A percentile compares a stretch with the other conserved stretches of the same genome.
These are phyloP conservation scores for Gremmenia infestans DNA, from an alignment of 2,329 filamentous ascomycete species.

Conservation along the genomic window DNA sequence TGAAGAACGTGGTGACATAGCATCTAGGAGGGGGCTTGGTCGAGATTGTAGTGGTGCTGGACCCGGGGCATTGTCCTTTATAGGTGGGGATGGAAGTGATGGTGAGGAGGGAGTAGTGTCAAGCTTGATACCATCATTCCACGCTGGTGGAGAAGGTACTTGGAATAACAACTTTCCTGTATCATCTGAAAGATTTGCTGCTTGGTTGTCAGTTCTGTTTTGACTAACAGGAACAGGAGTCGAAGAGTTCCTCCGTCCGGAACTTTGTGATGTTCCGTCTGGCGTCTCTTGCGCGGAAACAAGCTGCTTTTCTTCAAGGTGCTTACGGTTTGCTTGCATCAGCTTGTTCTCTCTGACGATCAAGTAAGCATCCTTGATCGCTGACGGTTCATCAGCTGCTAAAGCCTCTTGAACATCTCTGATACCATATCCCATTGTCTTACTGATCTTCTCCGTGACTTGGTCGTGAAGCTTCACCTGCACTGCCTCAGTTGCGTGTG, in stretches of 20 bases:
- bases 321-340: slow-evolving; percentile 90
- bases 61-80: slow-evolving; percentile 12
- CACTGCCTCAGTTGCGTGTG: slow-evolving; percentile 69
- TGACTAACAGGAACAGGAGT: neutral
- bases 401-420: slow-evolving; percentile 93
- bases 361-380: slow-evolving; percentile 98
- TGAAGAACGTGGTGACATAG: slow-evolving; percentile 30
- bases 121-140: slow-evolving; percentile 33
- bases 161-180: slow-evolving; percentile 41
- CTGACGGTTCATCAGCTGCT: slow-evolving; percentile 86
- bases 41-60: slow-evolving; percentile 10
- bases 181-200: slow-evolving; percentile 31
- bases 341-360: slow-evolving; percentile 97
- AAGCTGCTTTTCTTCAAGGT: neutral
- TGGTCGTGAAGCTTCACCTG: slow-evolving; percentile 88
- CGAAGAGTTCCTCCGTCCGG: slow-evolving; percentile 8
- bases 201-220: slow-evolving; percentile 13
- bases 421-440: slow-evolving; percentile 96
- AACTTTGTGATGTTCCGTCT: neutral
- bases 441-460: slow-evolving; percentile 92
- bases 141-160: slow-evolving; percentile 50
- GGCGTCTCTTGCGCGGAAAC: neutral
- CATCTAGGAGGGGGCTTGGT: slow-evolving; percentile 24
- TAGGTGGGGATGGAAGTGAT: slow-evolving; percentile 15
- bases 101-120: slow-evolving; percentile 17